A percentile compares a stretch with the other conserved stretches of the same genome.
Evolutionary conservation across 768 basidiomycete species (phyloP).

Genomic region (Termitomyces sp.): DNA sequence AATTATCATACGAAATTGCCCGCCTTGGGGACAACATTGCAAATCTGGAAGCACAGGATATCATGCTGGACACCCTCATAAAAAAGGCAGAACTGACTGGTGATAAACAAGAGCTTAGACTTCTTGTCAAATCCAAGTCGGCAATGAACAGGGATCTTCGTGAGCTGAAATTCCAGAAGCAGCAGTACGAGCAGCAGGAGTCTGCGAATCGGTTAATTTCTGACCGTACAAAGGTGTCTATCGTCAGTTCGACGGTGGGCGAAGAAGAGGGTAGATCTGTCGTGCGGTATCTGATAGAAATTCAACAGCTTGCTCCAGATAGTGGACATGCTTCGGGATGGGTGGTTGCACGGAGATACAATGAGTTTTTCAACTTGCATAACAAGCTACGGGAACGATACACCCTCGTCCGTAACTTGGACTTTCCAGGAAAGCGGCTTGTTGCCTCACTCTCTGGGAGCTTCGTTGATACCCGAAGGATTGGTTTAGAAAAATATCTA

Average conservation of each 20-base stretch:
- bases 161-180: conserved; percentile 83
- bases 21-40: conserved; percentile 72
- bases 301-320: conserved; percentile 81
- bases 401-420: conserved; percentile 58
- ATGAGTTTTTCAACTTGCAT: conserved; percentile 91
- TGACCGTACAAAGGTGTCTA: conserved; percentile 77
- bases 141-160: conserved; percentile 80
- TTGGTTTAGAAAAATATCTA: conserved; percentile 82
- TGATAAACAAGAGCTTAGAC: conserved; percentile 76
- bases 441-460: conserved; percentile 83
- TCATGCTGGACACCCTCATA: conserved; percentile 81
- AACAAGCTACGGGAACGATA: conserved; percentile 79
- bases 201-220: conserved; percentile 83
- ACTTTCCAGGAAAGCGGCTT: conserved; percentile 92
- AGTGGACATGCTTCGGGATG: conserved; percentile 81
- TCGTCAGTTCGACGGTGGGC: conserved; percentile 76
- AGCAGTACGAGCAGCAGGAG: conserved; percentile 93
- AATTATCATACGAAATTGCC: conserved; percentile 81
- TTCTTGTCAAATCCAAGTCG: conserved; percentile 78
- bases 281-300: conserved; percentile 87
- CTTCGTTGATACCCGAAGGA: conserved; percentile 78
- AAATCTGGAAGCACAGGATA: conserved; percentile 74
- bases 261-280: conserved; percentile 88
- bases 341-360: conserved; percentile 91
- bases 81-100: conserved; percentile 95